phyloP scores from a whole-genome alignment of 1,284 basidiomycete genomes.

The Trametes pubescens region DNA sequence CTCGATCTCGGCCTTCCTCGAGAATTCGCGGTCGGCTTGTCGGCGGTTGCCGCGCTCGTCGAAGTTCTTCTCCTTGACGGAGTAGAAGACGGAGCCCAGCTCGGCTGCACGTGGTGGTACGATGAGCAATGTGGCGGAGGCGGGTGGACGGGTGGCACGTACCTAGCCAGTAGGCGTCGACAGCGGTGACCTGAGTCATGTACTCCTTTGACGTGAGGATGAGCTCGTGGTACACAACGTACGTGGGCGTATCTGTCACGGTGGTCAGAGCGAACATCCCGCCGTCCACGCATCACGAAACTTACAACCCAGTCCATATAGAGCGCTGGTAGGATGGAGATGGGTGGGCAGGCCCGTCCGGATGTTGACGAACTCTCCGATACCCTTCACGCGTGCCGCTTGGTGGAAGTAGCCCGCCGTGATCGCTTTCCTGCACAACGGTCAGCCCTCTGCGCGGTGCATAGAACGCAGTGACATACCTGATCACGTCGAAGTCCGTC shows the following conservation, averaged over 20 bases:
- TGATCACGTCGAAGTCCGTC: slow-evolving; percentile 94
- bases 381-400: slow-evolving; percentile 96
- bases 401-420: slow-evolving; percentile 99
- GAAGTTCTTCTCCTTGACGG: slow-evolving; percentile 95
- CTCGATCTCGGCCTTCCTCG: slow-evolving; percentile 89
- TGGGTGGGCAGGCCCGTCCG: slow-evolving; percentile 94
- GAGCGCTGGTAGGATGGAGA: slow-evolving; percentile 94
- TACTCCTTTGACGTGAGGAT: slow-evolving; percentile 96
- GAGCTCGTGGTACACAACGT: slow-evolving; percentile 96
- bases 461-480: slow-evolving; percentile 55
- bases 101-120: slow-evolving; percentile 65
- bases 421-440: slow-evolving; percentile 85
- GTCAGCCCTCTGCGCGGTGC: slow-evolving; percentile 11
- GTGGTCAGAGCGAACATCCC: slow-evolving; percentile 16
- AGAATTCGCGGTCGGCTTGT: slow-evolving; percentile 88
- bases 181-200: slow-evolving; percentile 96
- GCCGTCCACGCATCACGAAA: slow-evolving; percentile 18
- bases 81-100: slow-evolving; percentile 94
- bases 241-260: slow-evolving; percentile 87
- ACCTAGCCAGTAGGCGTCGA: slow-evolving; percentile 97
- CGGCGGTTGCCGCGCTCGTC: slow-evolving; percentile 81
- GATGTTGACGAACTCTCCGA: slow-evolving; percentile 98
- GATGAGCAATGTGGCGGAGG: neutral
- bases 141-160: slow-evolving; percentile 28
- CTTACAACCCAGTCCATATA: slow-evolving; percentile 96